Evolutionary conservation across 768 basidiomycete species (phyloP), one percentile per base, ranked within the genome.

Genomic region (Pulveroboletus ravenelii): DNA sequence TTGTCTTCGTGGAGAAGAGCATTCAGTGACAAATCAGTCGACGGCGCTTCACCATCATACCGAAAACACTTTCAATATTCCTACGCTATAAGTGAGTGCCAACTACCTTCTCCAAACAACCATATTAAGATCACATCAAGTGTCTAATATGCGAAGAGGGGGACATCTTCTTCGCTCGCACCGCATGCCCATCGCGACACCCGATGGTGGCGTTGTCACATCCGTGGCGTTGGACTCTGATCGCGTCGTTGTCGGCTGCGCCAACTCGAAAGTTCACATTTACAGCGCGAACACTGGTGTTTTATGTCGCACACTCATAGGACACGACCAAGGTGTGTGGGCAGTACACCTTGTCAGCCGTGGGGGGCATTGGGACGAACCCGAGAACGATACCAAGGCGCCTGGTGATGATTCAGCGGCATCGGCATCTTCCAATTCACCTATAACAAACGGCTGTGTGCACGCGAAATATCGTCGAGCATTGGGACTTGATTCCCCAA

Each of bases 271-370:
- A 54, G 86, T 97, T 41, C 87, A 92, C 60, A 75, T 97, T 10
- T 97, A 92, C 70, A 85, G 85, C 54, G 84, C 89, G 1, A 72
- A 70, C 36, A 87, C 87, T 0, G 94, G 94, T 1, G 78, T 85
- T 2, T 79, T 89, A 44, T 77, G 78, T 37, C 78, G 87, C 45
- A 89, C 89, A 0, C 79, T 98, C 2, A 74, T 80, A 9, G 94
- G 94, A 0, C 94, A 96, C 66, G 84, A 86, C 14, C 70, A 77
- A 18, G 94, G 94, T n/a, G 93, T 96, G 1, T 97, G 94, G 94
- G 86, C 88, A 13, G 81, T 96, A 13, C 81, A 84, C 47, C 77
- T 97, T 25, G 81, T 94, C 43, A 78, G 79, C 23, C 76, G 78
- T 37, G 84, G 85, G n/a, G 85, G 84, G 1, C 60, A 64, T 44